These are phyloP conservation scores for Incumbomyces lentus DNA, from an alignment of 2,329 filamentous ascomycete species.

Conservation along the genomic window DNA sequence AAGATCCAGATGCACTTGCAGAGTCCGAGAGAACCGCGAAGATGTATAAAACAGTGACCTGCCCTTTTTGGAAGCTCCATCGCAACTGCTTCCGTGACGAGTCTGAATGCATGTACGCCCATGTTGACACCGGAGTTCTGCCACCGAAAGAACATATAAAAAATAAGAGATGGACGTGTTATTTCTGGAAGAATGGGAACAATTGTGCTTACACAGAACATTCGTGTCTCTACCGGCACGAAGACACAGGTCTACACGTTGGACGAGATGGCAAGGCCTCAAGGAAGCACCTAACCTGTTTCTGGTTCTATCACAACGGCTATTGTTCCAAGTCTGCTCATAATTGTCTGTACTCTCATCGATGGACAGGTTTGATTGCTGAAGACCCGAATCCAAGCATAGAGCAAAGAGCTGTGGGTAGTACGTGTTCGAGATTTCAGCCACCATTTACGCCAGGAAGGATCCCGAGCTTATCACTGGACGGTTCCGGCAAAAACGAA, in stretches of 20 bases:
- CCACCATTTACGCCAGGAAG: too few species aligned
- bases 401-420: too few species aligned
- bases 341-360: slow-evolving; percentile 12
- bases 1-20: neutral
- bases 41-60: slow-evolving; percentile 15
- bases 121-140: slow-evolving; percentile 11
- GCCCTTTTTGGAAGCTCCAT: slow-evolving; percentile 8
- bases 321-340: slow-evolving; percentile 2
- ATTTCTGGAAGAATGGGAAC: neutral
- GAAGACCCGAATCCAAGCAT: slow-evolving; percentile 6
- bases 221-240: slow-evolving; percentile 10
- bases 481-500: too few species aligned
- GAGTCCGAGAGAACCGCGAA: neutral
- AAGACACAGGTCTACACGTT: slow-evolving; percentile 12
- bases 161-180: slow-evolving; percentile 15
- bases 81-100: slow-evolving; percentile 8
- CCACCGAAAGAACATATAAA: neutral
- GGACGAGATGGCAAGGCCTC: slow-evolving; percentile 6
- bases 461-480: too few species aligned
- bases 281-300: slow-evolving; percentile 14
- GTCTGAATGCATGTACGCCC: slow-evolving; percentile 13
- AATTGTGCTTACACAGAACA: slow-evolving; percentile 2
- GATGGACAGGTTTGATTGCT: slow-evolving; percentile 10
- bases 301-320: slow-evolving; percentile 9
- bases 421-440: too few species aligned